Evolutionary conservation across 2,329 filamentous ascomycete genomes (phyloP).

Genomic region (Chaetomiaceae sp.): DNA sequence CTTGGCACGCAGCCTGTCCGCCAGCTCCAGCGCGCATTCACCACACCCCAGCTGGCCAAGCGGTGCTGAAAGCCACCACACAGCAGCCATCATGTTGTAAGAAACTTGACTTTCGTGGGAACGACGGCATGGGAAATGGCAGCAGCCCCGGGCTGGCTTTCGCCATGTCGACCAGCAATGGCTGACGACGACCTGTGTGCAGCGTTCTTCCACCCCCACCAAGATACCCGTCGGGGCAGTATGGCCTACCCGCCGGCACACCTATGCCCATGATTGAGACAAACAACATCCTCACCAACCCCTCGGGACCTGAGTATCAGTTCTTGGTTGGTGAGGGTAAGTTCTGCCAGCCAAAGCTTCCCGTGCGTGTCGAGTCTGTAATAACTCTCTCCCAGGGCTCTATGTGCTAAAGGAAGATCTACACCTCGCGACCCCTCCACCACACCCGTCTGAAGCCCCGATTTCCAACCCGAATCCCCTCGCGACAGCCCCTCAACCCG

Average conservation of each 20-base stretch:
- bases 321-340: slow-evolving; percentile 90
- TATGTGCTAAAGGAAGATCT: slow-evolving; percentile 90
- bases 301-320: slow-evolving; percentile 77
- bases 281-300: slow-evolving; percentile 80
- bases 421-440: slow-evolving; percentile 86
- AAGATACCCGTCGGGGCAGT: slow-evolving; percentile 72
- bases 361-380: background rate
- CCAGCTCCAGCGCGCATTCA: background rate
- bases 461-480: slow-evolving; percentile 85
- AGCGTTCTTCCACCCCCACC: slow-evolving; percentile 84
- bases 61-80: background rate
- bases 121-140: slow-evolving; percentile 1
- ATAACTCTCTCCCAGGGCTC: slow-evolving; percentile 55
- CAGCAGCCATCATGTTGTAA: slow-evolving; percentile 21
- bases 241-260: slow-evolving; percentile 65
- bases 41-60: background rate
- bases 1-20: slow-evolving; percentile 9
- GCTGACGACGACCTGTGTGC: slow-evolving; percentile 22
- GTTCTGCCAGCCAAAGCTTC: slow-evolving; percentile 12
- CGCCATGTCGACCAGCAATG: slow-evolving; percentile 3
- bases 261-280: slow-evolving; percentile 81
- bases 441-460: slow-evolving; percentile 90
- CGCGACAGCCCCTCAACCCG: slow-evolving; percentile 77
- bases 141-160: background rate
- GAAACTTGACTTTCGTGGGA: no score